These are phyloP conservation scores for Medicago truncatula DNA, from an alignment of 306 rosid species.

Conservation along the genomic window MtrunA17r5.0-ANR NC_053045.1:30731501-30732000, in stretches of 20 bases:
- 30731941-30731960: constrained; percentile 93
- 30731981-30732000: constrained; percentile 90
- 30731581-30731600: constrained; percentile 70
- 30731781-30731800: not conserved
- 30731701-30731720: not conserved
- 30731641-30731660: constrained; percentile 1
- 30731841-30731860: not conserved
- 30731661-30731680: not conserved
- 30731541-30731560: constrained; percentile 81
- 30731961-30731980: constrained; percentile 87
- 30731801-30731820: not conserved
- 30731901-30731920: constrained; percentile 86
- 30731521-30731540: constrained; percentile 66
- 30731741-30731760: constrained; percentile 3
- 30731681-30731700: not conserved
- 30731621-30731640: constrained; percentile 20
- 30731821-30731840: not conserved
- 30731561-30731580: constrained; percentile 89
- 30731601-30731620: constrained; percentile 64
- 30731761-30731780: constrained; percentile 3
- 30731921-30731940: constrained; percentile 75
- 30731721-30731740: not conserved
- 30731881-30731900: constrained; percentile 55
- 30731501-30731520: constrained; percentile 70
- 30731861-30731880: not conserved